A percentile compares a stretch with the other conserved stretches of the same genome.
Evolutionary conservation across 2,329 filamentous ascomycete genomes (phyloP).

Genomic region (Chrysoporthe cubensis): DNA sequence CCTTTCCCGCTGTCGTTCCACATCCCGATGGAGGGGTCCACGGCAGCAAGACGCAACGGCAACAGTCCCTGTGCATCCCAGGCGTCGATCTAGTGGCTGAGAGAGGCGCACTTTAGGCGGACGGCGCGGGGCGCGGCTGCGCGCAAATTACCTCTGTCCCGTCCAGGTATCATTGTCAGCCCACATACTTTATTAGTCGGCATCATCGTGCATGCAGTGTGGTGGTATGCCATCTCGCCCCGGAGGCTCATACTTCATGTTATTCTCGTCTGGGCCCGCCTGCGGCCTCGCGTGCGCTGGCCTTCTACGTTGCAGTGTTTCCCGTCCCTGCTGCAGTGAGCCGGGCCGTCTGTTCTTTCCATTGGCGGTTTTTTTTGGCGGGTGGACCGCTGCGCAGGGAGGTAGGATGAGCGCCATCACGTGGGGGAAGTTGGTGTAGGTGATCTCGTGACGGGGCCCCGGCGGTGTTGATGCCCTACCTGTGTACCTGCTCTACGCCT

Average conservation of each 20-base stretch:
- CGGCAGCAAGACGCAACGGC: not conserved
- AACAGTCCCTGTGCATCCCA: not conserved
- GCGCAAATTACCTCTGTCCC: not conserved
- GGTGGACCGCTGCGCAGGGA: too few relatives aligned
- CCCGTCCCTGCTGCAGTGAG: not conserved
- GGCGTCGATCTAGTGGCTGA: constrained; percentile 5
- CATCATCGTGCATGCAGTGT: too few relatives aligned
- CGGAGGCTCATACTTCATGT: not conserved
- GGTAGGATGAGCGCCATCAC: too few relatives aligned
- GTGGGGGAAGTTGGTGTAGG: not conserved
- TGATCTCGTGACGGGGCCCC: constrained; percentile 1
- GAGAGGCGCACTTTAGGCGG: constrained; percentile 7
- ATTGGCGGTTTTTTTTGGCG: not conserved
- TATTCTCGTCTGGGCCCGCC: not conserved
- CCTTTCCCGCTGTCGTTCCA: constrained; percentile 1
- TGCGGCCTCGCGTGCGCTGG: not conserved
- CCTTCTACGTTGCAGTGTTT: not conserved
- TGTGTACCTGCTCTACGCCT: not conserved
- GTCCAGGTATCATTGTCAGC: not conserved
- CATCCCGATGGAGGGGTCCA: constrained; percentile 3
- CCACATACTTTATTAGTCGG: too few relatives aligned
- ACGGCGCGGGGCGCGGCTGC: constrained; percentile 3
- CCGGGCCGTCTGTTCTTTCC: not conserved
- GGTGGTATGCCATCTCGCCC: too few relatives aligned
- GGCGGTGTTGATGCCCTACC: not conserved